Conservation (phyloP, 2,329 filamentous ascomycete species). For the Pseudopyricularia cyperi region DNA sequence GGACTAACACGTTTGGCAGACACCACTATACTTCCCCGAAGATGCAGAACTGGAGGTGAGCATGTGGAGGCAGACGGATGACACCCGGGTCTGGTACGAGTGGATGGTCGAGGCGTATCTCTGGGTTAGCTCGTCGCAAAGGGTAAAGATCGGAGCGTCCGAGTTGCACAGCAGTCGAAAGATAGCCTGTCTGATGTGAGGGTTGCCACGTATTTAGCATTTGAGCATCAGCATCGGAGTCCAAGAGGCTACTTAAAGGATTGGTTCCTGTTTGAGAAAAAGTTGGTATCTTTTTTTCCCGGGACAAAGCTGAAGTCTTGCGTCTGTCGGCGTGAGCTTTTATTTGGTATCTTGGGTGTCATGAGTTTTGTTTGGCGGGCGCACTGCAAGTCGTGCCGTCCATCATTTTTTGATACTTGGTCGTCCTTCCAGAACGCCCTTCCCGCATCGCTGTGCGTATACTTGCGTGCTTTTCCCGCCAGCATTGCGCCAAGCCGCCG, state of each 20-base stretch:
- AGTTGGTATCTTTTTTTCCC: no score
- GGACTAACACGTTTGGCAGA: constrained; percentile 30
- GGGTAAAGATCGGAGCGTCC: constrained; percentile 53
- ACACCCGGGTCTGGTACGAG: constrained; percentile 96
- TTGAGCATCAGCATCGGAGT: not conserved
- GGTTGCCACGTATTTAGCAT: not conserved
- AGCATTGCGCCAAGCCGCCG: no score
- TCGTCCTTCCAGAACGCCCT: no score
- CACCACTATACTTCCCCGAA: constrained; percentile 73
- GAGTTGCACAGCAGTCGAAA: constrained; percentile 57
- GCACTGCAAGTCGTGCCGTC: no score
- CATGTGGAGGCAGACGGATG: constrained; percentile 94
- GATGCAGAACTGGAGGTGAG: constrained; percentile 76
- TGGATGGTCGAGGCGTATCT: constrained; percentile 85
- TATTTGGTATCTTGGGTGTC: no score
- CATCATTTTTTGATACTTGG: no score
- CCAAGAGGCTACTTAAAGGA: not conserved
- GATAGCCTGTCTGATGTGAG: constrained; percentile 57
- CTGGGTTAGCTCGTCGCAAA: constrained; percentile 43
- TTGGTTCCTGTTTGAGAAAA: no score
- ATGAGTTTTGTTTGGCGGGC: no score
- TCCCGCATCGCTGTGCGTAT: no score
- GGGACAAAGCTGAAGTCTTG: no score
- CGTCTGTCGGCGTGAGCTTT: no score
- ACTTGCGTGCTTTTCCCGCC: no score